Conservation (phyloP, 768 basidiomycete species). For the Tricholoma furcatifolium region DNA sequence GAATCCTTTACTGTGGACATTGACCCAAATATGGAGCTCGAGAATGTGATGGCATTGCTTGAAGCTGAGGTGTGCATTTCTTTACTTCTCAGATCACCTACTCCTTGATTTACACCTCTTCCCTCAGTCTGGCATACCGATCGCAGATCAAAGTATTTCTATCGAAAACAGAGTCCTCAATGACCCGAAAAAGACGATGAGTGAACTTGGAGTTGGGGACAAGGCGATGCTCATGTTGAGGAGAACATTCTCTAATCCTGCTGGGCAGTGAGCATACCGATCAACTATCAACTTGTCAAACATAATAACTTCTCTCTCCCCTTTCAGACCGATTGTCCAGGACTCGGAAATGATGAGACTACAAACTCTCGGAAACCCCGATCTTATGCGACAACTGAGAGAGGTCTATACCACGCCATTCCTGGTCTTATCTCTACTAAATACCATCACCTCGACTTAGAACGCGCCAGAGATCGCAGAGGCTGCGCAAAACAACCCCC, state of each 20-base stretch:
- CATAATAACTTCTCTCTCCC: neutral
- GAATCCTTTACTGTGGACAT: conserved; percentile 74
- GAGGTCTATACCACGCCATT: conserved; percentile 43
- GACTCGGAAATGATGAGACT: conserved; percentile 91
- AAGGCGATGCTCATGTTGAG: conserved; percentile 69
- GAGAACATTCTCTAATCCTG: conserved; percentile 48
- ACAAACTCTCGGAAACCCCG: conserved; percentile 82
- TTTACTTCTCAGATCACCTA: neutral
- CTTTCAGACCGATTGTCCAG: conserved; percentile 54
- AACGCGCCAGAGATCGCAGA: conserved; percentile 77
- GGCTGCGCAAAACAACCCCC: conserved; percentile 67
- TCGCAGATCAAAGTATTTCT: conserved; percentile 70
- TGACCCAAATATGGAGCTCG: conserved; percentile 86
- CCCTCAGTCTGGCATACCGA: conserved; percentile 69
- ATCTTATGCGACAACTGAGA: conserved; percentile 71
- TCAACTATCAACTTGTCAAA: neutral
- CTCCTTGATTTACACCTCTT: neutral
- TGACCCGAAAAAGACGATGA: conserved; percentile 68
- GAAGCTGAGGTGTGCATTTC: conserved; percentile 82
- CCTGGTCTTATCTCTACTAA: neutral
- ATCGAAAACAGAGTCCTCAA: conserved; percentile 65
- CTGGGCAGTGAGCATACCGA: conserved; percentile 37
- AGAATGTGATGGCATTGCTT: conserved; percentile 90
- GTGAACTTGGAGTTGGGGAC: conserved; percentile 51
- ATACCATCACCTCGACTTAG: conserved; percentile 35